These are phyloP conservation scores for Neonectria faginata DNA, from an alignment of 2,329 filamentous ascomycete genomes.

Conservation along the genomic window DNA sequence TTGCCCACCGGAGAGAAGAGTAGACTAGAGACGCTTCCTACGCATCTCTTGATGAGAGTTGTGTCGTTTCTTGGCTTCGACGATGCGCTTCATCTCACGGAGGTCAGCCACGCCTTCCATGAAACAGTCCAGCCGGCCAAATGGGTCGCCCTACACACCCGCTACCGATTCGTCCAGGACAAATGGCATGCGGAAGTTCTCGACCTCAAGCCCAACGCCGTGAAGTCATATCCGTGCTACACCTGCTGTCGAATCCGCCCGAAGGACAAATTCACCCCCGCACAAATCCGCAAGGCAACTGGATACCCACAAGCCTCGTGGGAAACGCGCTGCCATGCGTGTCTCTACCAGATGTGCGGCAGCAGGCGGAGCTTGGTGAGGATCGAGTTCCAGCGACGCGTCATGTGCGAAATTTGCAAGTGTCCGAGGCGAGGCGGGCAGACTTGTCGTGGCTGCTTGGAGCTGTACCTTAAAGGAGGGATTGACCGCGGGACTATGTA, in stretches of 20 bases:
- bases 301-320: conserved; percentile 19
- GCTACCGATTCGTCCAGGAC: conserved; percentile 27
- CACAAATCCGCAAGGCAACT: conserved; percentile 2
- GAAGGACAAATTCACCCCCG: conserved; percentile 18
- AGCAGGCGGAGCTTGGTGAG: conserved; percentile 1
- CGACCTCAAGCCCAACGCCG: not conserved
- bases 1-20: not conserved
- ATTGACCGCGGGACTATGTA: conserved; percentile 22
- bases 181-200: conserved; percentile 23
- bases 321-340: conserved; percentile 33
- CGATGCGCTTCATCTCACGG: conserved; percentile 23
- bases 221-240: conserved; percentile 30
- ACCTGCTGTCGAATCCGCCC: conserved; percentile 28
- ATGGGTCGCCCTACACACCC: conserved; percentile 29
- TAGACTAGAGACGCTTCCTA: conserved; percentile 25
- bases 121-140: conserved; percentile 22
- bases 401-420: conserved; percentile 33
- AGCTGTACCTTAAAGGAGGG: conserved; percentile 30
- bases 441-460: conserved; percentile 32
- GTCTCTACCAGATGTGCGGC: conserved; percentile 23
- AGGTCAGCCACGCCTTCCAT: conserved; percentile 18
- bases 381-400: conserved; percentile 26
- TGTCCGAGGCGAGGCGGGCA: conserved; percentile 27
- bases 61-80: conserved; percentile 19
- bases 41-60: conserved; percentile 28